Evolutionary conservation across 2,329 filamentous ascomycete species (phyloP).

Genomic region (Verticillium albo-atrum): DNA sequence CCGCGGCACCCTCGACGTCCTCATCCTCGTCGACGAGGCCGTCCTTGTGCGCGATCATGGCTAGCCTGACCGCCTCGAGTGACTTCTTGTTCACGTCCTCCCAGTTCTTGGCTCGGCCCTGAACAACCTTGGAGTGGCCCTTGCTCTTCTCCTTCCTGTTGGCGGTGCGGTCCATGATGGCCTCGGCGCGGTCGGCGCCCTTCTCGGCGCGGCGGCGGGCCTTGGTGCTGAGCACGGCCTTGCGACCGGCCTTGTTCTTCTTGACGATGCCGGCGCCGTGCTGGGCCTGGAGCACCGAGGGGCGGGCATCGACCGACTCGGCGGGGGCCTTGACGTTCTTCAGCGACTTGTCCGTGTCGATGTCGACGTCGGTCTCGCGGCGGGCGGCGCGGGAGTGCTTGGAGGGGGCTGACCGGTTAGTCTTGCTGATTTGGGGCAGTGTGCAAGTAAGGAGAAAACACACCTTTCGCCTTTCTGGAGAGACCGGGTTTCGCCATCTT

Average conservation of each 20-base stretch:
- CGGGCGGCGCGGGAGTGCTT: slow-evolving; percentile 71
- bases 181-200: slow-evolving; percentile 54
- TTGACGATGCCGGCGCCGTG: slow-evolving; percentile 64
- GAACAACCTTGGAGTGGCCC: slow-evolving; percentile 39
- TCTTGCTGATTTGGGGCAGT: slow-evolving; percentile 7
- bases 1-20: slow-evolving; percentile 13
- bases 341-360: slow-evolving; percentile 68
- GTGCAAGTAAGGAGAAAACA: not conserved
- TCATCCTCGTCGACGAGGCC: slow-evolving; percentile 15
- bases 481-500: slow-evolving; percentile 12
- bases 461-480: slow-evolving; percentile 25
- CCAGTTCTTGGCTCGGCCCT: slow-evolving; percentile 50
- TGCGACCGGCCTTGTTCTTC: slow-evolving; percentile 55
- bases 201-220: slow-evolving; percentile 53
- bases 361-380: slow-evolving; percentile 65
- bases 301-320: slow-evolving; percentile 44
- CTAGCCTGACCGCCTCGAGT: not conserved
- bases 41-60: slow-evolving; percentile 14
- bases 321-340: slow-evolving; percentile 52
- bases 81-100: slow-evolving; percentile 49
- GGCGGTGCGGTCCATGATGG: slow-evolving; percentile 53
- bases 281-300: slow-evolving; percentile 66
- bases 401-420: slow-evolving; percentile 46
- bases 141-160: slow-evolving; percentile 53
- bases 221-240: slow-evolving; percentile 48